Base-by-base conservation (phyloP, 2,329 filamentous ascomycete species). In the Aphanocladium album region DNA sequence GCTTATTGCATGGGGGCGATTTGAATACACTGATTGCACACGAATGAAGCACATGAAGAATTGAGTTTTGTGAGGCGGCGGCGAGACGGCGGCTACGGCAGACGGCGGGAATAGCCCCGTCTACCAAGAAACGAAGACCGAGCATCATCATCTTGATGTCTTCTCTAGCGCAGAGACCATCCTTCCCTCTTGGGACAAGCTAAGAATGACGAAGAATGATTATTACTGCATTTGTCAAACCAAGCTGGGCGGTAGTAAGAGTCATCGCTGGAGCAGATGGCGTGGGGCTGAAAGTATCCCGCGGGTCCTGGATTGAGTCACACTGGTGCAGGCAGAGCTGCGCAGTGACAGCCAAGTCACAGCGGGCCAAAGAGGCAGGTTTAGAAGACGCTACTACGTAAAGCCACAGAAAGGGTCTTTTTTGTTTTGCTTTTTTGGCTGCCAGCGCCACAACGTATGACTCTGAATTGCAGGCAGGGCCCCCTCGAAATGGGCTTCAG, bases 191-290 rank as follows among this genome's bases (percentile, higher is more conserved):
- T 43, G 23, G 57, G 49, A 9, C 27, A 46, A 60, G 45, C 17
- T 12, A 14, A 53, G 47, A 23, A 60, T 60, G 57, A 60, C 57
- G 57, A 60, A 60, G 21, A 47, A 60, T 60, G 49, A 60, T 39
- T 19, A 12, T 45, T 60, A 12, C 49, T 39, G 41, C 2, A 53
- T 50, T 47, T 27, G 57, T 43, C 52, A 43, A 59, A 17, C 33
- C n/a, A n/a, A n/a, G 19, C 27, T 12, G 14, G 39, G 23, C n/a
- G 12, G 5, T 21, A n/a, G 47, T 59, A 59, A 59, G 56, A 59
- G 56, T 59, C 56, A 59, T 45, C 45, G 14, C 37, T 52, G 23
- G 14, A 52, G 35, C 30, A 33, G 6, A 21, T 50, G 37, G 43
- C 25, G 55, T 30, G 56, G 56, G 56, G 47, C 56, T 59, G 49